phyloP scores from a whole-genome alignment of 1,284 basidiomycete genomes.

The Tetrapyrgos nigripes region DNA sequence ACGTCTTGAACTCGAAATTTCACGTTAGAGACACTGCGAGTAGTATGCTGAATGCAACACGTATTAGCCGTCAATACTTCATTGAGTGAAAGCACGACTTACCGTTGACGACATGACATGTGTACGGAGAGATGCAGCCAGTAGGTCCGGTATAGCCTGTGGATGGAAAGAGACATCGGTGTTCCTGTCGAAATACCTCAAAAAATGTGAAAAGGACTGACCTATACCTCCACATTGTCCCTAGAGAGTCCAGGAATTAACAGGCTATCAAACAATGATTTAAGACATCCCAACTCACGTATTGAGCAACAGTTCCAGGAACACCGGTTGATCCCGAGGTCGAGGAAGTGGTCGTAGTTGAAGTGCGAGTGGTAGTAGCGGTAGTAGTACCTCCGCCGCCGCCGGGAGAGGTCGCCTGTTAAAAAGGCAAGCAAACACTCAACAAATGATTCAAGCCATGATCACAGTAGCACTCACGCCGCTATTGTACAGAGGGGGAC shows the following conservation, averaged over 20 bases:
- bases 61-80: not conserved
- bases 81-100: not conserved
- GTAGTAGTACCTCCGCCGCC: not conserved
- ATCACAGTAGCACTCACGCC: not conserved
- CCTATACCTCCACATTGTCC: slow-evolving; percentile 4
- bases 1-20: too few species aligned
- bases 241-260: not conserved
- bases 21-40: slow-evolving; percentile 1
- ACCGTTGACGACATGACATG: not conserved
- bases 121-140: slow-evolving; percentile 2
- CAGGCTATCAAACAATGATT: too few species aligned
- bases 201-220: too few species aligned
- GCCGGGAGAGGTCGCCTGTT: not conserved
- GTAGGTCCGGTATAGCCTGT: too few species aligned
- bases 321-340: too few species aligned
- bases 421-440: not conserved
- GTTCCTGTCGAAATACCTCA: not conserved
- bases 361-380: not conserved
- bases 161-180: not conserved
- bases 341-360: not conserved
- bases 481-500: slow-evolving; percentile 4
- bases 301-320: too few species aligned
- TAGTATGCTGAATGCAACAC: not conserved
- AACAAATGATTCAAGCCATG: not conserved
- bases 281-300: too few species aligned